phyloP scores from a whole-genome alignment of 345 rosid genomes.

The Anastatica hierochuntica region DNA sequence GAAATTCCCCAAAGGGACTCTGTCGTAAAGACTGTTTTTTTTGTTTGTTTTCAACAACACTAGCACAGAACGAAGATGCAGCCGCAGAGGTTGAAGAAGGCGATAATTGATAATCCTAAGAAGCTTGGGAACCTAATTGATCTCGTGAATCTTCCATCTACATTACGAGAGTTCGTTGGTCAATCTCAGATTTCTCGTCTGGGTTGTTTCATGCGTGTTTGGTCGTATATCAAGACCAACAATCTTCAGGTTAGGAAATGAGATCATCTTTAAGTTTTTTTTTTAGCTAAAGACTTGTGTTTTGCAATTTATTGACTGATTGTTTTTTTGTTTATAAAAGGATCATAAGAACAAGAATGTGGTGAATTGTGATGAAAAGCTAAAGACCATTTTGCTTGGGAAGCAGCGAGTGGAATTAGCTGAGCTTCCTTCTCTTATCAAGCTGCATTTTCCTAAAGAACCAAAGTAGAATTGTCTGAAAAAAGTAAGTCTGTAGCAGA shows the following conservation, averaged over 20 bases:
- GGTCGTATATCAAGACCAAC: slow-evolving; percentile 86
- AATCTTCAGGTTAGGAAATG: slow-evolving; percentile 58
- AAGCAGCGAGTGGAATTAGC: slow-evolving; percentile 66
- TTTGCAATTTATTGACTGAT: neutral
- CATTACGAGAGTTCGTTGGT: slow-evolving; percentile 76
- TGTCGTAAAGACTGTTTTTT: neutral
- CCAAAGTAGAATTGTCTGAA: slow-evolving; percentile 32
- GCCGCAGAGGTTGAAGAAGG: slow-evolving; percentile 63
- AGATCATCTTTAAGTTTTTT: neutral
- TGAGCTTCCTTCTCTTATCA: slow-evolving; percentile 78
- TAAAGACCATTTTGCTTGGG: slow-evolving; percentile 63
- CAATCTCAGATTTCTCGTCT: slow-evolving; percentile 83
- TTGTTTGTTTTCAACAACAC: too few relatives aligned
- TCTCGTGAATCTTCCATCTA: slow-evolving; percentile 81
- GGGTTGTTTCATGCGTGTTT: slow-evolving; percentile 80
- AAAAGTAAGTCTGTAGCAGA: neutral
- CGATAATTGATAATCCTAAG: slow-evolving; percentile 64
- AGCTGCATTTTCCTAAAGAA: slow-evolving; percentile 67
- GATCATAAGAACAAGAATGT: slow-evolving; percentile 74
- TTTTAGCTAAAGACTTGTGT: neutral
- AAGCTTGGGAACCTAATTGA: slow-evolving; percentile 74
- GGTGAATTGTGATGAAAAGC: slow-evolving; percentile 70
- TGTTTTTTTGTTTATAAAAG: slow-evolving; percentile 22
- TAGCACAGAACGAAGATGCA: slow-evolving; percentile 46
- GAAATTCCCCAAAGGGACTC: slow-evolving; percentile 12